These are phyloP conservation scores for Barbarea vulgaris DNA, from an alignment of 345 rosid genomes.

Conservation along the genomic window DNA sequence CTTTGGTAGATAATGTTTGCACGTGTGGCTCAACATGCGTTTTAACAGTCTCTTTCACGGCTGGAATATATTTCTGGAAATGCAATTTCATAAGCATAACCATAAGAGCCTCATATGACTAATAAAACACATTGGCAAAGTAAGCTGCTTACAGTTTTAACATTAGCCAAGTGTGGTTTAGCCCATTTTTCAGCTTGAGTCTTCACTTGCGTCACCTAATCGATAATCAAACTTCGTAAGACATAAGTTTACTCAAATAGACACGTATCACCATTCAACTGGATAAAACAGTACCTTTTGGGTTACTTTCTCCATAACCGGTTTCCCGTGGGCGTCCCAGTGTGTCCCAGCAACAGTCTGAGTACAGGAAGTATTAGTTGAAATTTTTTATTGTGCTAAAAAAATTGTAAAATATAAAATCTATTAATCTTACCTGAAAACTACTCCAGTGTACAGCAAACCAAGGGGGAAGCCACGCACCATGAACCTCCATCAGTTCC, in stretches of 20 bases:
- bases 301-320: constrained; percentile 54
- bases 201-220: constrained; percentile 64
- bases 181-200: constrained; percentile 76
- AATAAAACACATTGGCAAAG: neutral
- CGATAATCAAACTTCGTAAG: constrained; percentile 15
- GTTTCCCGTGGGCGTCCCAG: constrained; percentile 84
- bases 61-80: constrained; percentile 80
- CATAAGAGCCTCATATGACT: constrained; percentile 11
- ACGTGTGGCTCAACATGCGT: constrained; percentile 74
- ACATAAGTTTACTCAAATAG: neutral
- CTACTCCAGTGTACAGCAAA: constrained; percentile 57
- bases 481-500: constrained; percentile 80
- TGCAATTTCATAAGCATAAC: neutral
- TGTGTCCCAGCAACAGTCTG: constrained; percentile 54
- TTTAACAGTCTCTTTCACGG: constrained; percentile 52
- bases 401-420: neutral
- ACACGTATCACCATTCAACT: neutral
- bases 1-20: constrained; percentile 54
- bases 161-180: constrained; percentile 66
- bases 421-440: constrained; percentile 56
- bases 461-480: constrained; percentile 99
- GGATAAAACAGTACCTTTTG: constrained; percentile 62
- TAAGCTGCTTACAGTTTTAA: constrained; percentile 66
- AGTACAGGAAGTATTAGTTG: constrained; percentile 17
- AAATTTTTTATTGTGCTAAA: neutral